Evolutionary conservation across 257 asterid genomes (phyloP).

Genomic region (Capsicum baccatum): DNA sequence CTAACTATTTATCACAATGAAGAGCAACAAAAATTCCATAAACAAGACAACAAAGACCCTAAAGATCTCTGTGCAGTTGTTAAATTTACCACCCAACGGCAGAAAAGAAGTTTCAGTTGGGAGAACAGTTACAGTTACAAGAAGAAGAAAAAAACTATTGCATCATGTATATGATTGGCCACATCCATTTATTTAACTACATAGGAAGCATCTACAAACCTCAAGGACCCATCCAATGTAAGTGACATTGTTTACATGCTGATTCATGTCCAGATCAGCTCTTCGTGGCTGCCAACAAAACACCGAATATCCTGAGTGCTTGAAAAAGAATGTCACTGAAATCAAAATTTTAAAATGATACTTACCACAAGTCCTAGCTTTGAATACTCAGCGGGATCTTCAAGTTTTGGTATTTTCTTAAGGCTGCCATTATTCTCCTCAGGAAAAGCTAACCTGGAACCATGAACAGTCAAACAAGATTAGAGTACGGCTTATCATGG

Average conservation of each 20-base stretch:
- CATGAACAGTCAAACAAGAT: constrained; percentile 25
- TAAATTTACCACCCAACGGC: not conserved
- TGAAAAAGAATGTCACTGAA: constrained; percentile 8
- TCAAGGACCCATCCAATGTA: constrained; percentile 35
- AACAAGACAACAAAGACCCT: not conserved
- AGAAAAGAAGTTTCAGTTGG: not conserved
- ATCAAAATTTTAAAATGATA: not conserved
- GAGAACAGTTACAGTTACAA: not conserved
- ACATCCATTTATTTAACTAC: not conserved
- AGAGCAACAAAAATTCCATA: not conserved
- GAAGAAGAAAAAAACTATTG: not conserved
- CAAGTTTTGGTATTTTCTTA: constrained; percentile 74
- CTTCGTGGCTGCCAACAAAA: constrained; percentile 29
- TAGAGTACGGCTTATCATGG: not conserved
- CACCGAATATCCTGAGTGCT: constrained; percentile 21
- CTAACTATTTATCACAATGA: not conserved
- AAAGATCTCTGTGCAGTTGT: not conserved
- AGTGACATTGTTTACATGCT: constrained; percentile 32
- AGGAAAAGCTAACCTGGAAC: constrained; percentile 80
- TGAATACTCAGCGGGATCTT: constrained; percentile 56
- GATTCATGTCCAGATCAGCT: constrained; percentile 35
- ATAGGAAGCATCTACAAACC: constrained; percentile 28
- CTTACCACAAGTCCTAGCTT: constrained; percentile 81
- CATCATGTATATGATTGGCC: not conserved
- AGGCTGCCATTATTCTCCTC: constrained; percentile 83